phyloP scores from a whole-genome alignment of 805 yeast species.

The Yarrowia yakushimensis region DNA sequence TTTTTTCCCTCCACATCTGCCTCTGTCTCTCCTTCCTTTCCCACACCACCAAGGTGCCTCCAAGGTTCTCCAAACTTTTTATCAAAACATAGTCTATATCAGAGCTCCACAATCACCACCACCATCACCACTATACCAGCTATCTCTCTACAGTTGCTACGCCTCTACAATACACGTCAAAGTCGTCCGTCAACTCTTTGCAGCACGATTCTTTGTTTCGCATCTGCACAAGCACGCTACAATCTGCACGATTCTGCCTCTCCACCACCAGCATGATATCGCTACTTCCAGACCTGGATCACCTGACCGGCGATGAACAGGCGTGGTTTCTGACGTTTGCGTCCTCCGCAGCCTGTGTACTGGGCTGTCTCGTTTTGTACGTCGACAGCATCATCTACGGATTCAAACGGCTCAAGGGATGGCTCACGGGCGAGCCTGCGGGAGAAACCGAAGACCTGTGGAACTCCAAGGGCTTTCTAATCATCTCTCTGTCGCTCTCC shows the following conservation, averaged over 20 bases:
- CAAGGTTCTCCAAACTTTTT: no score
- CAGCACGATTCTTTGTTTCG: no score
- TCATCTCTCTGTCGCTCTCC: conserved; percentile 70
- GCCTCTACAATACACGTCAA: no score
- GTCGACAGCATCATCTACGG: conserved; percentile 53
- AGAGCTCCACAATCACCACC: no score
- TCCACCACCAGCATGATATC: background rate
- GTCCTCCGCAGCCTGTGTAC: conserved; percentile 65
- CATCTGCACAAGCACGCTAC: no score
- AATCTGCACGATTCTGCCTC: background rate
- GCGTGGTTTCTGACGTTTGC: conserved; percentile 59
- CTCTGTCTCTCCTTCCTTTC: no score
- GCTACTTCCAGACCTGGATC: conserved; percentile 18
- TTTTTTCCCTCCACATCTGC: no score
- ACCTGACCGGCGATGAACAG: conserved; percentile 27
- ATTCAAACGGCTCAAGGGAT: conserved; percentile 47
- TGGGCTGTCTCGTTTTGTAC: conserved; percentile 67
- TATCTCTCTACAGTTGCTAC: no score
- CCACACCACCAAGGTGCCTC: no score
- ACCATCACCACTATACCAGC: no score
- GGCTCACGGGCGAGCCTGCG: background rate
- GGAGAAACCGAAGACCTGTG: conserved; percentile 3
- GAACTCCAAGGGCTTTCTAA: conserved; percentile 51
- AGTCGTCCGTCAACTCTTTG: no score
- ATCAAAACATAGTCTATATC: no score